Conservation (phyloP, 2,329 filamentous ascomycete genomes). For the Ambrosiella beaveri region DNA sequence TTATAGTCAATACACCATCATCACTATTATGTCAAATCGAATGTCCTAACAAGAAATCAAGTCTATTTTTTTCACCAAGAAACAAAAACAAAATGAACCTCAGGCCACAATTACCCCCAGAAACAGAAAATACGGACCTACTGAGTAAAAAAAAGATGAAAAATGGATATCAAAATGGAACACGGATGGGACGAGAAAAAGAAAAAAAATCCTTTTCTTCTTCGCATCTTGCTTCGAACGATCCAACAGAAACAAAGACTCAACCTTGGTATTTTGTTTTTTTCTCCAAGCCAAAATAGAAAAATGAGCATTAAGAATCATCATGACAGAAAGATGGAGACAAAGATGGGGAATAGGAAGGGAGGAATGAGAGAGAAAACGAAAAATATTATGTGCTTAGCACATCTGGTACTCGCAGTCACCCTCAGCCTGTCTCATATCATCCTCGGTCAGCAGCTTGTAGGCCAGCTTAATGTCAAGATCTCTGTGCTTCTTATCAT, state of each 20-base stretch:
- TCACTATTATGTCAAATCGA: not conserved
- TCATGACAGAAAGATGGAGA: not conserved
- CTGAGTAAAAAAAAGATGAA: not conserved
- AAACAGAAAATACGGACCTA: not conserved
- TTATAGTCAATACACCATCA: not conserved
- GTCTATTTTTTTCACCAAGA: not conserved
- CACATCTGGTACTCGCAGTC: slow-evolving; percentile 67
- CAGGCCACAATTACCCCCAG: not conserved
- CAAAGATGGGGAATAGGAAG: not conserved
- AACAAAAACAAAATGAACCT: not conserved
- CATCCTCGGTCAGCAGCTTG: slow-evolving; percentile 59
- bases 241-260: not conserved
- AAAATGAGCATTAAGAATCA: not conserved
- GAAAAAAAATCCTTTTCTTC: not conserved
- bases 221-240: too few relatives aligned
- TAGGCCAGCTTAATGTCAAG: slow-evolving; percentile 83
- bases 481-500: slow-evolving; percentile 85
- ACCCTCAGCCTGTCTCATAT: slow-evolving; percentile 50
- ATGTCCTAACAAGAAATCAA: not conserved
- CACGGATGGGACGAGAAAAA: not conserved
- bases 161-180: not conserved
- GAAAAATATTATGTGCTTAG: slow-evolving; percentile 22
- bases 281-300: not conserved
- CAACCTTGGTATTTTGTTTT: not conserved
- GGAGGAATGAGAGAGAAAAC: slow-evolving; percentile 6